Conservation (phyloP, 164 flowering plant genomes). For the Paratinospora sagittata region DNA sequence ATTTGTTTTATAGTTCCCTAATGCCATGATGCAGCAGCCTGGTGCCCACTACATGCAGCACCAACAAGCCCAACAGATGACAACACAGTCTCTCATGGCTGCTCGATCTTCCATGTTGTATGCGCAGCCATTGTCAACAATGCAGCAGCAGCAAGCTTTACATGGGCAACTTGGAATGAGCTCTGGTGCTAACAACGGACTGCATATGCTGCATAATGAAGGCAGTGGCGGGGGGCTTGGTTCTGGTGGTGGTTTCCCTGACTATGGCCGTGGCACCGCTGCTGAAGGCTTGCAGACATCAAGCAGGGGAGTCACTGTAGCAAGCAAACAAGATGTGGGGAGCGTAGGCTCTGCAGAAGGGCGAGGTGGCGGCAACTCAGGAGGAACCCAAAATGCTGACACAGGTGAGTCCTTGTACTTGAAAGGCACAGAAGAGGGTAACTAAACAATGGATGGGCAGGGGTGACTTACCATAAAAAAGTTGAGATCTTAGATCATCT, state of each 20-base stretch:
- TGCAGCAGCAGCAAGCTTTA: slow-evolving; percentile 66
- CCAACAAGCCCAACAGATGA: slow-evolving; percentile 79
- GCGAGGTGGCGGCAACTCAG: slow-evolving; percentile 49
- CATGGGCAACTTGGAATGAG: slow-evolving; percentile 60
- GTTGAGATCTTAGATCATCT: no score
- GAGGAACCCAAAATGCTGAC: slow-evolving; percentile 35
- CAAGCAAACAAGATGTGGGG: slow-evolving; percentile 60
- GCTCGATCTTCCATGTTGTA: slow-evolving; percentile 81
- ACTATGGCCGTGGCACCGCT: no score
- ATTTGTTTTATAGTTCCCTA: slow-evolving; percentile 35
- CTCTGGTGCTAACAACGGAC: slow-evolving; percentile 53
- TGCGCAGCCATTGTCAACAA: slow-evolving; percentile 45
- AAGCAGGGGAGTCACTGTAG: slow-evolving; percentile 31
- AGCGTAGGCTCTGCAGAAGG: slow-evolving; percentile 42
- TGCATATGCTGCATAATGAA: slow-evolving; percentile 74
- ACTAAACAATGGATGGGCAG: slow-evolving; percentile 22
- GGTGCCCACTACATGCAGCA: slow-evolving; percentile 68
- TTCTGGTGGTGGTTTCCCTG: slow-evolving; percentile 44
- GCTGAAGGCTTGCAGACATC: slow-evolving; percentile 22
- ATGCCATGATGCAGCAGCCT: slow-evolving; percentile 56
- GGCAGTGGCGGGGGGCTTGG: slow-evolving; percentile 34
- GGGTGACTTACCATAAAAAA: no score
- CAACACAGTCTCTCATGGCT: slow-evolving; percentile 72
- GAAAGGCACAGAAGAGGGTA: slow-evolving; percentile 63
- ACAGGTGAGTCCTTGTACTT: slow-evolving; percentile 64